Evolutionary conservation across 495 filamentous ascomycete genomes (phyloP).

Genomic region (Tuber calosporum): DNA sequence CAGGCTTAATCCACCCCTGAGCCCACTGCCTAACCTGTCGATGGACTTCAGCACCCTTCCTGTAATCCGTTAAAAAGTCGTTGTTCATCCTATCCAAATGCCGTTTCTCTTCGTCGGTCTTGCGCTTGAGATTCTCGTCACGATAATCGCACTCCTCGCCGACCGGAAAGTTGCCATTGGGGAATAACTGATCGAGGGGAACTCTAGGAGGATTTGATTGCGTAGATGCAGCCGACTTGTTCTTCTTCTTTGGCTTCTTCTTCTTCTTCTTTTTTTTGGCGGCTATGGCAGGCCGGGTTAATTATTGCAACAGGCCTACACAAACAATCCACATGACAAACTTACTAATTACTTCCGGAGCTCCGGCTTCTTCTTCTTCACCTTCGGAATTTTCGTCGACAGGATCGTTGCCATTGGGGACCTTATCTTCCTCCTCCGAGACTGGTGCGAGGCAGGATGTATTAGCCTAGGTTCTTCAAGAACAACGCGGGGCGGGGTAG

Average conservation of each 20-base stretch:
- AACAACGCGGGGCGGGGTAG: neutral
- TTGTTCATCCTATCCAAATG: constrained; percentile 75
- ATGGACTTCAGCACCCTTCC: constrained; percentile 79
- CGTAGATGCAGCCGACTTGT: constrained; percentile 56
- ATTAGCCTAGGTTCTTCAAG: constrained; percentile 5
- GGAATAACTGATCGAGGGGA: constrained; percentile 66
- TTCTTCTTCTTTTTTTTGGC: constrained; percentile 65
- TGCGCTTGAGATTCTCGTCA: constrained; percentile 72
- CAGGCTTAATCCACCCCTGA: constrained; percentile 72
- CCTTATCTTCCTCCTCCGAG: constrained; percentile 11
- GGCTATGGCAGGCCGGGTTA: constrained; percentile 7
- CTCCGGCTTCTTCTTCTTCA: constrained; percentile 45
- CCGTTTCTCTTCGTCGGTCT: constrained; percentile 79
- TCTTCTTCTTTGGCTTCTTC: constrained; percentile 69
- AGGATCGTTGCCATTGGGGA: constrained; percentile 5
- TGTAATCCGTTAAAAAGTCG: constrained; percentile 79
- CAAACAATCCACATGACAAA: constrained; percentile 23
- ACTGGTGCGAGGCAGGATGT: constrained; percentile 7
- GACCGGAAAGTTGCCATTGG: constrained; percentile 63
- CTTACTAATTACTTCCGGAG: constrained; percentile 47
- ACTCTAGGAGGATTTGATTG: constrained; percentile 75
- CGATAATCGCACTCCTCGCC: constrained; percentile 73
- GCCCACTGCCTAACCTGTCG: constrained; percentile 81
- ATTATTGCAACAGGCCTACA: neutral
- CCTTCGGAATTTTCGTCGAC: constrained; percentile 46